Evolutionary conservation across 1,284 basidiomycete genomes (phyloP).

Genomic region (Pseudozyma tsukubaensis): DNA sequence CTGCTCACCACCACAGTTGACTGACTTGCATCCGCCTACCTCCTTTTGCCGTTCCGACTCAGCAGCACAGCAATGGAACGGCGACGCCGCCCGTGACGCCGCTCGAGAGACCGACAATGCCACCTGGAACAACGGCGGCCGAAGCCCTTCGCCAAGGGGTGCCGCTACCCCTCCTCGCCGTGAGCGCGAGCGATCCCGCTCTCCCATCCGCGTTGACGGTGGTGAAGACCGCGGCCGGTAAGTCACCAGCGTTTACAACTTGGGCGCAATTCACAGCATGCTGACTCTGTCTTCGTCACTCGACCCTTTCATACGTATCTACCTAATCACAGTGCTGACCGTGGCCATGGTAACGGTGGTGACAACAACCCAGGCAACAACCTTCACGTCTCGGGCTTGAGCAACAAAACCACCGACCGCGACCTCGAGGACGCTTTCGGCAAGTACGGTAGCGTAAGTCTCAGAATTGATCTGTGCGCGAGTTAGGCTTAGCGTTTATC

Average conservation of each 20-base stretch:
- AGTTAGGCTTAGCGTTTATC: background rate
- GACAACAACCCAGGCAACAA: constrained; percentile 90
- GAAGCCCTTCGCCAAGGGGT: constrained; percentile 52
- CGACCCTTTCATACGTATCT: background rate
- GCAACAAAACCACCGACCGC: constrained; percentile 81
- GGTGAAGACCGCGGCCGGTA: constrained; percentile 52
- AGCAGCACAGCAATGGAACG: constrained; percentile 56
- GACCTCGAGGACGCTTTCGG: constrained; percentile 88
- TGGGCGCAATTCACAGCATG: background rate
- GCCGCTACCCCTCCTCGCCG: constrained; percentile 53
- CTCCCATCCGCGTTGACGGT: constrained; percentile 27
- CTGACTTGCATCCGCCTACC: constrained; percentile 30
- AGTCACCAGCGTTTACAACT: constrained; percentile 9
- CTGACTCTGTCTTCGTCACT: background rate
- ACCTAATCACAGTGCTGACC: constrained; percentile 30
- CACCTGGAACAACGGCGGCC: constrained; percentile 34
- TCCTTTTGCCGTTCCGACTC: constrained; percentile 30
- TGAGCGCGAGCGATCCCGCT: constrained; percentile 52
- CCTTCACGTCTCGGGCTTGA: constrained; percentile 90
- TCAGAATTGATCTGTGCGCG: background rate
- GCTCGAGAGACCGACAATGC: constrained; percentile 53
- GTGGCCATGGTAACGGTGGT: constrained; percentile 69
- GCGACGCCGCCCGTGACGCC: constrained; percentile 55
- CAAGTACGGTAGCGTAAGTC: constrained; percentile 86
- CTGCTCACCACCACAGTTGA: constrained; percentile 10